A percentile compares a stretch with the other conserved stretches of the same genome.
Evolutionary conservation across 768 basidiomycete genomes (phyloP).

Genomic region (Tulasnella sp.): DNA sequence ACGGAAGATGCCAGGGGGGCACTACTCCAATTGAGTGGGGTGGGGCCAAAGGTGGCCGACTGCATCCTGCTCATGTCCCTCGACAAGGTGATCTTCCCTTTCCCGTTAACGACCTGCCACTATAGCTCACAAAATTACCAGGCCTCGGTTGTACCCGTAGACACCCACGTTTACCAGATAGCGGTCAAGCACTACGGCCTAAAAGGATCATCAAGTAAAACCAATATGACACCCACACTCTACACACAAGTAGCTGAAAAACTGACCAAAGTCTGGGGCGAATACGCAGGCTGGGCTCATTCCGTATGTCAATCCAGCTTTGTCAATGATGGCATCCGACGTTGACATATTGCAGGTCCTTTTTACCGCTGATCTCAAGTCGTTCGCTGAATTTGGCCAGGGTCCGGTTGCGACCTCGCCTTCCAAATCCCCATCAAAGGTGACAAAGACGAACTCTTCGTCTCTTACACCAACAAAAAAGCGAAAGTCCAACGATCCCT

Average conservation of each 20-base stretch:
- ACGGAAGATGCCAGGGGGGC: slow-evolving; percentile 57
- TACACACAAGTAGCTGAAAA: slow-evolving; percentile 59
- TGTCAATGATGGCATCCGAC: neutral
- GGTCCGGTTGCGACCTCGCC: slow-evolving; percentile 21
- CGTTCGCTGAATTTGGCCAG: slow-evolving; percentile 50
- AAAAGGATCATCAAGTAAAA: slow-evolving; percentile 26
- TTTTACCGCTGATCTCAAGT: slow-evolving; percentile 62
- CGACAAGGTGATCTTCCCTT: slow-evolving; percentile 53
- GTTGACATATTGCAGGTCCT: slow-evolving; percentile 37
- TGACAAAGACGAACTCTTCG: too few species aligned
- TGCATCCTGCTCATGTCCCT: slow-evolving; percentile 87
- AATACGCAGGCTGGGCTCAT: slow-evolving; percentile 85
- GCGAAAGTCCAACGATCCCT: neutral
- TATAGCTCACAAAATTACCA: neutral
- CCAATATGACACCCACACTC: slow-evolving; percentile 54
- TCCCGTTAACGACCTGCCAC: neutral
- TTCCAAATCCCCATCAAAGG: neutral
- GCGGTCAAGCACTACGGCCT: slow-evolving; percentile 67
- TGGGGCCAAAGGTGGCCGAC: slow-evolving; percentile 94
- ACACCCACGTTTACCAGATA: slow-evolving; percentile 91
- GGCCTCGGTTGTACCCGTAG: slow-evolving; percentile 65
- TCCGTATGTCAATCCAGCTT: slow-evolving; percentile 37
- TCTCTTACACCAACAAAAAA: neutral
- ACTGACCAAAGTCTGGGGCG: slow-evolving; percentile 59
- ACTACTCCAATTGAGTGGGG: slow-evolving; percentile 73